phyloP scores from a whole-genome alignment of 352 stramenopile genomes.

The Phytophthora meadii region DNA sequence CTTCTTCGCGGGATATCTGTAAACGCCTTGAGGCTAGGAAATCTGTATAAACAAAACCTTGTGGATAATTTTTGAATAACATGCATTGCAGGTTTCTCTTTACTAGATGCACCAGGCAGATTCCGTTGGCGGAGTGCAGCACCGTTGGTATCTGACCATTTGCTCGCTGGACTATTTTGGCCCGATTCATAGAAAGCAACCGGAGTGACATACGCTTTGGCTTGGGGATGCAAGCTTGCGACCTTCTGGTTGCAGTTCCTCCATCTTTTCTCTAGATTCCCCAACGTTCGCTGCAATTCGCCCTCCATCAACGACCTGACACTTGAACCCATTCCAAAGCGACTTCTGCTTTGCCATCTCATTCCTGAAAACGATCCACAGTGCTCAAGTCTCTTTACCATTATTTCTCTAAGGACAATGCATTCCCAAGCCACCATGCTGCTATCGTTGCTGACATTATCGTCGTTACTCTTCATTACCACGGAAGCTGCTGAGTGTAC shows the following conservation, averaged over 20 bases:
- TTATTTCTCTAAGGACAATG: not conserved
- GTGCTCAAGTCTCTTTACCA: slow-evolving; percentile 5
- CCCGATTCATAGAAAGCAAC: no score
- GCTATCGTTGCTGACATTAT: slow-evolving; percentile 7
- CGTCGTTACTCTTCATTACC: not conserved
- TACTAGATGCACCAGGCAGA: no score
- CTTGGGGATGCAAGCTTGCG: not conserved
- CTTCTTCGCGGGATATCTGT: slow-evolving; percentile 28
- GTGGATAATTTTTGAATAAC: slow-evolving; percentile 11
- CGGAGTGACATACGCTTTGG: not conserved
- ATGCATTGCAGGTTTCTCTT: not conserved
- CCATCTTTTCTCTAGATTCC: not conserved
- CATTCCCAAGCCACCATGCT: not conserved
- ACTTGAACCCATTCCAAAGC: slow-evolving; percentile 9
- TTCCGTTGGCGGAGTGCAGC: slow-evolving; percentile 1
- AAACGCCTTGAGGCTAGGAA: not conserved
- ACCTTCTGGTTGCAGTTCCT: not conserved
- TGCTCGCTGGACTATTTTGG: not conserved
- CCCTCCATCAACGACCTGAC: not conserved
- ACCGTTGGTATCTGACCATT: slow-evolving; percentile 5
- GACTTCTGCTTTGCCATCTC: not conserved
- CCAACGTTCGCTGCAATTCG: slow-evolving; percentile 4
- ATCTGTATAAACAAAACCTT: not conserved
- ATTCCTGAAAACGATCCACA: slow-evolving; percentile 10
- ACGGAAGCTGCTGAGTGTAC: slow-evolving; percentile 26